Evolutionary conservation across 805 yeast species (phyloP).

Genomic region (Geotrichum ghanense): DNA sequence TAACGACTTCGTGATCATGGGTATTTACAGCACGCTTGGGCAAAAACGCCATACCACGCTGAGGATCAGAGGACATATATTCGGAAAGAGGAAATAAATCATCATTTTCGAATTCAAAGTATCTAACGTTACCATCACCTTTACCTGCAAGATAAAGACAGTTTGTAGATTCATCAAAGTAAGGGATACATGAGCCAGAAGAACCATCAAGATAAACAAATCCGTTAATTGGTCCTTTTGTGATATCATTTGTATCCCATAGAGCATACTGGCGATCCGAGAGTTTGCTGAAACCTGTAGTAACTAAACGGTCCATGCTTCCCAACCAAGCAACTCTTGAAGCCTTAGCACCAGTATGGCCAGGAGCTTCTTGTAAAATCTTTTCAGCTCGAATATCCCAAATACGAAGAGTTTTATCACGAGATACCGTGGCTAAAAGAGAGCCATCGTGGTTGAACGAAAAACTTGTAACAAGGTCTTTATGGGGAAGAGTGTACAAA

Average conservation of each 20-base stretch:
- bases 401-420: slow-evolving; percentile 81
- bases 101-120: slow-evolving; percentile 81
- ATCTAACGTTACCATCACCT: slow-evolving; percentile 96
- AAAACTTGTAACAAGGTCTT: slow-evolving; percentile 87
- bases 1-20: slow-evolving; percentile 73
- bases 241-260: slow-evolving; percentile 74
- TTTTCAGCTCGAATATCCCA: slow-evolving; percentile 82
- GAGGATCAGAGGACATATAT: slow-evolving; percentile 80
- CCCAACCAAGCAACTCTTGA: slow-evolving; percentile 89
- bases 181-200: slow-evolving; percentile 89
- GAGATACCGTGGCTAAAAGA: slow-evolving; percentile 72
- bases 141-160: slow-evolving; percentile 88
- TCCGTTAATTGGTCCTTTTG: slow-evolving; percentile 80
- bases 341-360: slow-evolving; percentile 89
- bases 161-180: slow-evolving; percentile 70
- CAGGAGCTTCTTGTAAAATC: slow-evolving; percentile 70
- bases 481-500: slow-evolving; percentile 65
- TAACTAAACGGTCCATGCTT: slow-evolving; percentile 67
- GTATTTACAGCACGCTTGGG: slow-evolving; percentile 76
- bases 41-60: slow-evolving; percentile 87
- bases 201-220: slow-evolving; percentile 78
- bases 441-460: slow-evolving; percentile 86
- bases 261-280: slow-evolving; percentile 93
- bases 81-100: slow-evolving; percentile 78
- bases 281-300: slow-evolving; percentile 88